Conservation (phyloP, 192 early-diverging fungal species). For the Gonapodya sp. region DNA sequence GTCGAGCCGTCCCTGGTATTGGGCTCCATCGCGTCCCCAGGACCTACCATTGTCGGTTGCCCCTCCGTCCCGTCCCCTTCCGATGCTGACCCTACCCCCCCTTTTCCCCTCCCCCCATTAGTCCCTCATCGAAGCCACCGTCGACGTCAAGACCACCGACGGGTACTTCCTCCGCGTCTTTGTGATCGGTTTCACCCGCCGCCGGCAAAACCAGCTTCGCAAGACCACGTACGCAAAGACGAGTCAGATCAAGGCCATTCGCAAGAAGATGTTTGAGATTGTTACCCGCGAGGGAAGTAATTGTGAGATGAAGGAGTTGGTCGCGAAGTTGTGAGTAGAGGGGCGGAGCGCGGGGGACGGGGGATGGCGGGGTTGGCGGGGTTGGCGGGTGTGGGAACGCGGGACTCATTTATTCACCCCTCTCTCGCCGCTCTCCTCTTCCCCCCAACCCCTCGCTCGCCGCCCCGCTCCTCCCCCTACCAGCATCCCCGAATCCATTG, state of each 20-base stretch:
- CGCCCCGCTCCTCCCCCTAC: not conserved
- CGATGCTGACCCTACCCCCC: not conserved
- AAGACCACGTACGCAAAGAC: slow-evolving; percentile 97
- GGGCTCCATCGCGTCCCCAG: not conserved
- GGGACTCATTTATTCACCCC: not conserved
- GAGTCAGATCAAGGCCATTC: slow-evolving; percentile 94
- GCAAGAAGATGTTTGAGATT: slow-evolving; percentile 99
- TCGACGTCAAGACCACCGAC: slow-evolving; percentile 99
- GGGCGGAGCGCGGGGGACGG: no score
- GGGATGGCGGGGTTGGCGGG: no score
- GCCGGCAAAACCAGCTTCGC: slow-evolving; percentile 85
- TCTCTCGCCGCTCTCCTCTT: slow-evolving; percentile 23
- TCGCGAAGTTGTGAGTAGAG: slow-evolving; percentile 66
- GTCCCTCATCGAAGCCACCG: slow-evolving; percentile 92
- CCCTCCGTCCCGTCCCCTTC: slow-evolving; percentile 10
- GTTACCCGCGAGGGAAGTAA: slow-evolving; percentile 73
- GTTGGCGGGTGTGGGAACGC: no score
- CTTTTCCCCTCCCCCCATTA: slow-evolving; percentile 20
- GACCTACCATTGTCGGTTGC: not conserved
- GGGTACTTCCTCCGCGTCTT: slow-evolving; percentile 98
- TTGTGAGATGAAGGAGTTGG: slow-evolving; percentile 90
- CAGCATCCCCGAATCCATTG: slow-evolving; percentile 84
- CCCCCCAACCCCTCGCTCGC: slow-evolving; percentile 85
- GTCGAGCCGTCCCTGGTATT: not conserved
- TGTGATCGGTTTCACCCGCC: slow-evolving; percentile 93